A percentile compares a stretch with the other conserved stretches of the same genome.
phyloP scores from a whole-genome alignment of 2,329 filamentous ascomycete species.

The Decorospora gaudefroyi region DNA sequence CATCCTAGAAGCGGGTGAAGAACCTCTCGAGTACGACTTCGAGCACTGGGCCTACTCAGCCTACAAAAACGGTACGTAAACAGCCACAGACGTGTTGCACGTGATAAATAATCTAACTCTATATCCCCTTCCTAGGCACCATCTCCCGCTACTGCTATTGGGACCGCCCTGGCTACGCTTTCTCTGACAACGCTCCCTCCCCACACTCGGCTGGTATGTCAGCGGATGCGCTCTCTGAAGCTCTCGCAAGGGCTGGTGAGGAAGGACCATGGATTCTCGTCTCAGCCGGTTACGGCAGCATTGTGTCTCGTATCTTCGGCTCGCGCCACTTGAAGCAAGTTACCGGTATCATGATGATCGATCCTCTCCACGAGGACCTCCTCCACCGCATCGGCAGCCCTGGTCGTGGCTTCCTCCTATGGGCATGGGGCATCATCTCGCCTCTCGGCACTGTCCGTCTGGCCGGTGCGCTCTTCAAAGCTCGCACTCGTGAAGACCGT shows the following conservation, averaged over 20 bases:
- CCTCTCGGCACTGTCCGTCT: constrained; percentile 84
- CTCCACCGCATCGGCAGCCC: constrained; percentile 69
- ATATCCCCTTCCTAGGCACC: too few relatives aligned
- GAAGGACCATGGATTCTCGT: constrained; percentile 86
- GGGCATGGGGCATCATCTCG: constrained; percentile 82
- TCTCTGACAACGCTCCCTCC: constrained; percentile 89
- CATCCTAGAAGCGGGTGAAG: constrained; percentile 81
- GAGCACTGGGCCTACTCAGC: constrained; percentile 78
- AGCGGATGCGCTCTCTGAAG: constrained; percentile 86
- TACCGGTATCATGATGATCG: constrained; percentile 79
- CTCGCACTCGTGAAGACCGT: constrained; percentile 78
- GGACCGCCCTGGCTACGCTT: constrained; percentile 87
- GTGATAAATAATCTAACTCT: too few relatives aligned
- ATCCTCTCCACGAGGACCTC: constrained; percentile 86
- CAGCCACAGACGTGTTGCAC: too few relatives aligned
- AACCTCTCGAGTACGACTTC: constrained; percentile 76
- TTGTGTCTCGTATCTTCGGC: constrained; percentile 90
- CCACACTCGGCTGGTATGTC: constrained; percentile 92
- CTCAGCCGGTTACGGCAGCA: constrained; percentile 81
- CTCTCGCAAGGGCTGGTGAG: constrained; percentile 78
- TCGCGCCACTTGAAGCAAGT: constrained; percentile 77
- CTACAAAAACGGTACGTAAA: constrained; percentile 75
- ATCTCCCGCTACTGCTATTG: constrained; percentile 93
- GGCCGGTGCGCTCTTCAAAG: constrained; percentile 77
- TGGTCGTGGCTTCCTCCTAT: constrained; percentile 77